Evolutionary conservation across 2,329 filamentous ascomycete species (phyloP).

Genomic region (Colletotrichum trifolii): DNA sequence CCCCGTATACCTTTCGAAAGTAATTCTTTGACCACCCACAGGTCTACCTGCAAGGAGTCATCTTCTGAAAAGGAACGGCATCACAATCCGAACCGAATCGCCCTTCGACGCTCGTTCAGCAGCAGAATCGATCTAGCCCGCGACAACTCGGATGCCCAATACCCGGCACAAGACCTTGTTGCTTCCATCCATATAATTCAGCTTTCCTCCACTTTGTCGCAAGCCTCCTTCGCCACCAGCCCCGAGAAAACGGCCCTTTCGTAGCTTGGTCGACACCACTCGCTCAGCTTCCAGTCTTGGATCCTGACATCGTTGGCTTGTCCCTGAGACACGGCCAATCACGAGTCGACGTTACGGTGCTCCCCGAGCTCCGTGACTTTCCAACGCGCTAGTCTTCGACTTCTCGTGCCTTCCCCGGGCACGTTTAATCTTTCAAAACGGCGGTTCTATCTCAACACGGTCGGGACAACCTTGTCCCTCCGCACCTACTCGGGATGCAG

Average conservation of each 20-base stretch:
- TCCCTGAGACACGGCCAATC: constrained; percentile 25
- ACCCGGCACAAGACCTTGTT: constrained; percentile 9
- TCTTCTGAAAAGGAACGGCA: not conserved
- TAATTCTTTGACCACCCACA: constrained; percentile 37
- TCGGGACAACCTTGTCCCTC: constrained; percentile 88
- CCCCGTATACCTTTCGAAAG: constrained; percentile 37
- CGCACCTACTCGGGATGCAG: constrained; percentile 92
- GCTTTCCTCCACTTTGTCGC: constrained; percentile 6
- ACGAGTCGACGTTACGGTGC: constrained; percentile 16
- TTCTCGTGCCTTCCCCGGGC: constrained; percentile 62
- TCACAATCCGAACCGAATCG: constrained; percentile 20
- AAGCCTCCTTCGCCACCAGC: constrained; percentile 15
- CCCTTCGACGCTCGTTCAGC: constrained; percentile 33
- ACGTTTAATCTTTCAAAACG: constrained; percentile 78
- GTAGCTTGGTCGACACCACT: constrained; percentile 1
- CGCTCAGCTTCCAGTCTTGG: constrained; percentile 20
- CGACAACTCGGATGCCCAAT: constrained; percentile 7
- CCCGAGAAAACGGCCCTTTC: constrained; percentile 18
- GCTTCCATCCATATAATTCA: constrained; percentile 28
- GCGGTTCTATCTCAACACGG: constrained; percentile 80
- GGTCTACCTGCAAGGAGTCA: constrained; percentile 34
- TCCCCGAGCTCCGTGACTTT: constrained; percentile 27
- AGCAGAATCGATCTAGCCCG: constrained; percentile 36
- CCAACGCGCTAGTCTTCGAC: constrained; percentile 40
- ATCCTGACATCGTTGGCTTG: constrained; percentile 19